These are phyloP conservation scores for Plasmodium cynomolgi DNA, from an alignment of 169 alveolate genomes.

Conservation along the genomic window DNA sequence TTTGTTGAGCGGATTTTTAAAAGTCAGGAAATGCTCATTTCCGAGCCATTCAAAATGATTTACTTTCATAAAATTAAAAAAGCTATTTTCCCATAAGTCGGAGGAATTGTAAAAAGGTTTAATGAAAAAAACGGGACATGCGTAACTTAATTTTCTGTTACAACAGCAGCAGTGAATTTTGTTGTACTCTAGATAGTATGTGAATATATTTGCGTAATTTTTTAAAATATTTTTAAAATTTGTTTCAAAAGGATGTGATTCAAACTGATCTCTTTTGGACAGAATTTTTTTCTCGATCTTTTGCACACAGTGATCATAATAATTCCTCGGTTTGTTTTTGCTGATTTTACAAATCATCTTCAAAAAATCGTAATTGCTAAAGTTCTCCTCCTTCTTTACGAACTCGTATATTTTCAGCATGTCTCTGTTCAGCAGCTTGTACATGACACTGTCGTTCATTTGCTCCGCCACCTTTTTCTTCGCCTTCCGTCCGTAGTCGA, in stretches of 20 bases:
- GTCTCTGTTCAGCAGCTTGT: constrained; percentile 38
- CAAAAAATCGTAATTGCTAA: constrained; percentile 64
- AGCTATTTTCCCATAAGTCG: constrained; percentile 56
- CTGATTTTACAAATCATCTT: constrained; percentile 65
- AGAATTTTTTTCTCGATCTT: constrained; percentile 66
- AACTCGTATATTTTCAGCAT: constrained; percentile 51
- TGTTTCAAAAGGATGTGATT: constrained; percentile 68
- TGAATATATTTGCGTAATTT: constrained; percentile 68
- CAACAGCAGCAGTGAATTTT: constrained; percentile 62
- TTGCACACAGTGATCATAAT: constrained; percentile 44
- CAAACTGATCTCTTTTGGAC: constrained; percentile 75
- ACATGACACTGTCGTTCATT: constrained; percentile 27
- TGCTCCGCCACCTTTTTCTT: constrained; percentile 23
- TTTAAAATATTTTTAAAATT: constrained; percentile 71
- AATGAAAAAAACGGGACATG: constrained; percentile 72
- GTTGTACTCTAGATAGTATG: constrained; percentile 25
- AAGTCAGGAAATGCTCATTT: not conserved
- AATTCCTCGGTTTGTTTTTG: constrained; percentile 27
- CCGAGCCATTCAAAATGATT: constrained; percentile 65
- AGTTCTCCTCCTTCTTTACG: constrained; percentile 42
- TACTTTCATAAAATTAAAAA: constrained; percentile 70
- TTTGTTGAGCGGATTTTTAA: constrained; percentile 14
- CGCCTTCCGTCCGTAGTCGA: not conserved
- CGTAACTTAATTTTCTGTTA: constrained; percentile 40
- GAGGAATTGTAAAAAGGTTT: constrained; percentile 68